A percentile compares a stretch with the other conserved stretches of the same genome.
These are phyloP conservation scores for Phylloporus sp. DNA, from an alignment of 768 basidiomycete genomes.

Conservation along the genomic window DNA sequence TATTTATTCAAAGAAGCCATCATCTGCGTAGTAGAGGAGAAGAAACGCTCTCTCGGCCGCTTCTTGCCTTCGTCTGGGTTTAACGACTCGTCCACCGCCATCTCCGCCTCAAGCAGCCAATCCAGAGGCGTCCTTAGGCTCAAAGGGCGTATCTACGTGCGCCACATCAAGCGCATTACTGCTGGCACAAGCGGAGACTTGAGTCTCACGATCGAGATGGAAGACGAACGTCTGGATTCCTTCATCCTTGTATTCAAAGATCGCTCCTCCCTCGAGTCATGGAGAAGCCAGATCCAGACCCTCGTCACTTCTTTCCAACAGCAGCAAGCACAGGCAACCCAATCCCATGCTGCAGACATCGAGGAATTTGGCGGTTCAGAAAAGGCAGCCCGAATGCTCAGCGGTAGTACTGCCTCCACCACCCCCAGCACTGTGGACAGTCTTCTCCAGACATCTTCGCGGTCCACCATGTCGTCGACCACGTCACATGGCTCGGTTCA, in stretches of 20 bases:
- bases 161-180: conserved; percentile 87
- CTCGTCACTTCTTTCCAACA: conserved; percentile 71
- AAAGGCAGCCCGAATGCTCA: conserved; percentile 76
- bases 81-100: conserved; percentile 46
- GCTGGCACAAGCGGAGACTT: conserved; percentile 80
- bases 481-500: conserved; percentile 61
- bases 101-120: conserved; percentile 29
- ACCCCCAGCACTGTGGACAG: conserved; percentile 58
- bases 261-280: conserved; percentile 79
- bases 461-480: conserved; percentile 69
- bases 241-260: conserved; percentile 97
- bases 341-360: conserved; percentile 37
- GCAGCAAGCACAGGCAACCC: conserved; percentile 41
- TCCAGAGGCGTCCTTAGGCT: conserved; percentile 73
- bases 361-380: conserved; percentile 77
- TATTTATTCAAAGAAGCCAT: conserved; percentile 98
- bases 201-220: conserved; percentile 96
- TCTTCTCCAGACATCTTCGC: conserved; percentile 58
- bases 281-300: conserved; percentile 77
- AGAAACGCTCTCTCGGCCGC: conserved; percentile 74
- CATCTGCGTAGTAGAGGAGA: conserved; percentile 97
- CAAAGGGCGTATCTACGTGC: conserved; percentile 93
- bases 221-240: conserved; percentile 86
- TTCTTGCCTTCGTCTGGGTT: conserved; percentile 62
- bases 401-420: conserved; percentile 61